Evolutionary conservation across 2,329 filamentous ascomycete species (phyloP).

Genomic region (Calonectria hawksworthii): DNA sequence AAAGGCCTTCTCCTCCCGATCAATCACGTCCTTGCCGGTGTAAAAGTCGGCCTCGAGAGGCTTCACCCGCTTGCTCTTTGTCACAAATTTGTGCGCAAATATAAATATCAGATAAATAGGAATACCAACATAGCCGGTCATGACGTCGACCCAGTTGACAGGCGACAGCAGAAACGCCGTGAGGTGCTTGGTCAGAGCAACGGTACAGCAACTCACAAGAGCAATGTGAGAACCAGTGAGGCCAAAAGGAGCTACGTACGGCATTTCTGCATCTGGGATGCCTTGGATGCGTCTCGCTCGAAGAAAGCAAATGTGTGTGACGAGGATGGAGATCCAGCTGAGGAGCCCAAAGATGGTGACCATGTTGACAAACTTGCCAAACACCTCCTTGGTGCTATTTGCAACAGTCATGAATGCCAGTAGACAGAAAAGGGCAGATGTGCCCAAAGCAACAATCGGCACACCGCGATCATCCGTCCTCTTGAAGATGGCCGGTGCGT

Average conservation of each 20-base stretch:
- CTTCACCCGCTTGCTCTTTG: constrained; percentile 66
- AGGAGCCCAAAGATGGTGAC: constrained; percentile 76
- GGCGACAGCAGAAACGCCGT: constrained; percentile 72
- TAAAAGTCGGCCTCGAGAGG: constrained; percentile 76
- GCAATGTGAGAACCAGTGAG: constrained; percentile 76
- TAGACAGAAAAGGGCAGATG: constrained; percentile 73
- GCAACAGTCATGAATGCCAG: constrained; percentile 78
- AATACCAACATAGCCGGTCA: constrained; percentile 83
- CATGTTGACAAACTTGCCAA: constrained; percentile 76
- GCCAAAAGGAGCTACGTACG: constrained; percentile 79
- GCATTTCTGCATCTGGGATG: constrained; percentile 67
- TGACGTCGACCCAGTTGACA: constrained; percentile 75
- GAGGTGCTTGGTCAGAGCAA: constrained; percentile 87
- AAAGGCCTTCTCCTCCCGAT: constrained; percentile 79
- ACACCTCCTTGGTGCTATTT: constrained; percentile 68
- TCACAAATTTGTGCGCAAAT: constrained; percentile 74
- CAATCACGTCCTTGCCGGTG: constrained; percentile 79
- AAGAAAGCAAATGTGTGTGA: constrained; percentile 77
- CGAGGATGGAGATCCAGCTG: constrained; percentile 77
- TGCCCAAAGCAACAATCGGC: constrained; percentile 73
- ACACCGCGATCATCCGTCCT: constrained; percentile 79
- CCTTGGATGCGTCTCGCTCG: constrained; percentile 72
- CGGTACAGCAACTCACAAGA: constrained; percentile 78
- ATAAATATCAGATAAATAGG: constrained; percentile 80
- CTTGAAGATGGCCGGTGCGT: constrained; percentile 79